These are phyloP conservation scores for Neurospora hispaniola DNA, from an alignment of 495 filamentous ascomycete species.

Conservation along the genomic window DNA sequence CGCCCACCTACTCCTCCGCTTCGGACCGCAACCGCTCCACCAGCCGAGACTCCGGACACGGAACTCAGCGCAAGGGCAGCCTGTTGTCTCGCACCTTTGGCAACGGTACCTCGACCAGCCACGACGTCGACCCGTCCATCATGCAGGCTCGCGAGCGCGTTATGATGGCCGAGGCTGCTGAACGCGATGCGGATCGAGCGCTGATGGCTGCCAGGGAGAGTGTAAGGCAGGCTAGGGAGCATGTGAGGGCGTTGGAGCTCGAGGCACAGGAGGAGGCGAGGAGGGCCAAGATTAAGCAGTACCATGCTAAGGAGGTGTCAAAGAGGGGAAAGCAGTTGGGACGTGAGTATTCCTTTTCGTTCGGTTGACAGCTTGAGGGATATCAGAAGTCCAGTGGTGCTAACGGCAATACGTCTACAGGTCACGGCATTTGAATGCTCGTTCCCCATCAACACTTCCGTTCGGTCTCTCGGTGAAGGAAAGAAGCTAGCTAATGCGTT, in stretches of 20 bases:
- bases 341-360: conserved; percentile 34
- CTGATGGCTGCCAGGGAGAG: conserved; percentile 43
- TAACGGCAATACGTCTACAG: neutral
- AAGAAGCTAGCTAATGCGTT: no score
- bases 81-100: conserved; percentile 34
- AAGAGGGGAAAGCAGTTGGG: conserved; percentile 57
- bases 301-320: conserved; percentile 49
- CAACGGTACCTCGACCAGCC: conserved; percentile 23
- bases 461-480: no score
- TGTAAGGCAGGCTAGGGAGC: conserved; percentile 50
- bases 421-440: no score
- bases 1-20: conserved; percentile 17
- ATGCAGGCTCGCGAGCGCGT: conserved; percentile 46
- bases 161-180: conserved; percentile 45
- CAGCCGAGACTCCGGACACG: conserved; percentile 7
- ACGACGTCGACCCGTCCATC: conserved; percentile 48
- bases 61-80: conserved; percentile 17
- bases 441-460: no score
- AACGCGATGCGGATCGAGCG: conserved; percentile 52
- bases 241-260: conserved; percentile 50
- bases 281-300: conserved; percentile 54
- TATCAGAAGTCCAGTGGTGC: neutral
- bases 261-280: conserved; percentile 53
- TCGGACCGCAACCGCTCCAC: conserved; percentile 8
- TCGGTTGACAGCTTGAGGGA: neutral